phyloP scores from a whole-genome alignment of 2,329 filamentous ascomycete genomes.

The Aspergillus aculeatus region DNA sequence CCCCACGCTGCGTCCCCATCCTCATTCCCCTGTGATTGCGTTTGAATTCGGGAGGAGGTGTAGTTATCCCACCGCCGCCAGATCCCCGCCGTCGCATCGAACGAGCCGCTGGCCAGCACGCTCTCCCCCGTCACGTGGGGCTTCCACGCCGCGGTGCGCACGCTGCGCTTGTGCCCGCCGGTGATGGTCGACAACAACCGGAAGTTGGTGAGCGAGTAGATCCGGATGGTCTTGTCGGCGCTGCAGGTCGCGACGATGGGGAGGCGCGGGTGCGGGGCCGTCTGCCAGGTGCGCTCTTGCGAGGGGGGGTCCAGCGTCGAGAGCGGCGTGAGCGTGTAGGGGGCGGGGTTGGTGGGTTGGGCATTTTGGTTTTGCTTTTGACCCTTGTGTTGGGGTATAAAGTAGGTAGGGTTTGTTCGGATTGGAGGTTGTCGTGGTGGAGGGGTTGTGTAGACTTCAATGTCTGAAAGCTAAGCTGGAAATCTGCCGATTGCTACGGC shows the following conservation, averaged over 20 bases:
- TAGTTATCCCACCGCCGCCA: slow-evolving; percentile 66
- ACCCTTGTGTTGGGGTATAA: no score
- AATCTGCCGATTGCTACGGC: no score
- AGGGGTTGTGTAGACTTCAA: no score
- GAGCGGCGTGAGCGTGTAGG: slow-evolving; percentile 40
- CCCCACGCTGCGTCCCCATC: no score
- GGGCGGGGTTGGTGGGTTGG: background rate
- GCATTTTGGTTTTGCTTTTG: background rate
- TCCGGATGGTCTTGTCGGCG: slow-evolving; percentile 78
- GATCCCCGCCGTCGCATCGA: slow-evolving; percentile 85
- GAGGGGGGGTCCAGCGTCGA: slow-evolving; percentile 55
- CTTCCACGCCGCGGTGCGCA: slow-evolving; percentile 88
- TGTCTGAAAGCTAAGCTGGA: no score
- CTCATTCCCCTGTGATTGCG: no score
- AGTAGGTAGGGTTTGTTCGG: no score
- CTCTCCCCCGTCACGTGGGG: slow-evolving; percentile 65
- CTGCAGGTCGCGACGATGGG: slow-evolving; percentile 87
- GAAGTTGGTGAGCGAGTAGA: slow-evolving; percentile 84
- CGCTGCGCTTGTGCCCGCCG: slow-evolving; percentile 85
- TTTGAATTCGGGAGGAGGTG: slow-evolving; percentile 9
- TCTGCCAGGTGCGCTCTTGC: slow-evolving; percentile 73
- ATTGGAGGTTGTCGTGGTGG: no score
- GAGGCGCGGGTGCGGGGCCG: slow-evolving; percentile 78
- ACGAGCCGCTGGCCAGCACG: slow-evolving; percentile 86
- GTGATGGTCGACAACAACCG: slow-evolving; percentile 74